Conservation (phyloP, 2,329 filamentous ascomycete genomes). For the Fusarium vanettenii region DNA sequence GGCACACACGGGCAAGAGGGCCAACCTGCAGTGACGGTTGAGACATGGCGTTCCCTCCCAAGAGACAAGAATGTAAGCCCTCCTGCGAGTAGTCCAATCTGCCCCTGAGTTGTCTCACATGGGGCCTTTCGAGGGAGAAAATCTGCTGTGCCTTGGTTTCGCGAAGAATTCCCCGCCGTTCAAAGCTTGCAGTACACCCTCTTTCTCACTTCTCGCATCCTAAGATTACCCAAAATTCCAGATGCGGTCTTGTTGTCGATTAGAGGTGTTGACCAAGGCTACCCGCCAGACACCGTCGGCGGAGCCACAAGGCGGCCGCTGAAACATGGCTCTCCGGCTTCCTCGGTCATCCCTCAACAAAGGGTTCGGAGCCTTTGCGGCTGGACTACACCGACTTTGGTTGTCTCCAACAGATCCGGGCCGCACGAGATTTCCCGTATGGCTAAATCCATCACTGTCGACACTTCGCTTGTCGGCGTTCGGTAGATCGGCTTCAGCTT, state of each 20-base stretch:
- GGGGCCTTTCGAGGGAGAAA: background rate
- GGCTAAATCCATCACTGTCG: background rate
- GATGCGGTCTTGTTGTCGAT: background rate
- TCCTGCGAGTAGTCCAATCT: conserved; percentile 15
- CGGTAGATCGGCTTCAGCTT: background rate
- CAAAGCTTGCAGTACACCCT: background rate
- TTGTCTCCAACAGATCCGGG: background rate
- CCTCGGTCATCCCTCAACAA: conserved; percentile 29
- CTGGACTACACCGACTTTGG: background rate
- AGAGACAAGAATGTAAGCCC: conserved; percentile 36
- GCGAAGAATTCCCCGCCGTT: conserved; percentile 23
- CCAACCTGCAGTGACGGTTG: conserved; percentile 24
- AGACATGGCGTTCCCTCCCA: conserved; percentile 38
- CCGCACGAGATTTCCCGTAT: background rate
- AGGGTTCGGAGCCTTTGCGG: background rate
- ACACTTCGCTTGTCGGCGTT: background rate
- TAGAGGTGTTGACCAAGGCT: background rate
- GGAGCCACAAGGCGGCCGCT: conserved; percentile 6
- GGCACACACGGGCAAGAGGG: conserved; percentile 1
- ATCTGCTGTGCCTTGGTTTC: background rate
- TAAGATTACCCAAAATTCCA: conserved; percentile 42
- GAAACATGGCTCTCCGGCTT: conserved; percentile 20
- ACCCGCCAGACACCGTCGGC: background rate
- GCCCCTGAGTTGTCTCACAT: conserved; percentile 42
- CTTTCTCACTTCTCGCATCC: background rate